Percentiles rank a stretch among this genome's conserved stretches.
phyloP scores from a whole-genome alignment of 2,329 filamentous ascomycete genomes.

The Raffaelea ambrosiae region DNA sequence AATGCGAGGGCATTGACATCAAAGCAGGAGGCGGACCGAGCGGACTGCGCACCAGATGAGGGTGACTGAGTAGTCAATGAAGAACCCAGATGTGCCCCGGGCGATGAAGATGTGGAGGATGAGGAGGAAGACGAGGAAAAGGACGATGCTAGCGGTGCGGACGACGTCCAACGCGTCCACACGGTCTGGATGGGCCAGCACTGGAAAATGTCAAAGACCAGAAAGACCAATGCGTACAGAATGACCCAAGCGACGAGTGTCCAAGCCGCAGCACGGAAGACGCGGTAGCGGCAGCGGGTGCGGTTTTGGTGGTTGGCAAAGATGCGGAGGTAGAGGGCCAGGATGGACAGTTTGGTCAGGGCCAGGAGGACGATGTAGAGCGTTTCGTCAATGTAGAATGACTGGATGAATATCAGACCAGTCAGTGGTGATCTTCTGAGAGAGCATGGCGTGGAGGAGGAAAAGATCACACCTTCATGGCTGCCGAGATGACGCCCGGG shows the following conservation, averaged over 20 bases:
- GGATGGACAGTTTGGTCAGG: constrained; percentile 22
- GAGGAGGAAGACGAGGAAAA: neutral
- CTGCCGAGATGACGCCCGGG: constrained; percentile 17
- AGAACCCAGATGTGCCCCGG: no score
- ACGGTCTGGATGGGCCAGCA: constrained; percentile 22
- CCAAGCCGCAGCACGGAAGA: constrained; percentile 19
- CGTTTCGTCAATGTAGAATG: constrained; percentile 24
- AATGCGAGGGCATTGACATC: constrained; percentile 23
- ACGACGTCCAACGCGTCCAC: constrained; percentile 16
- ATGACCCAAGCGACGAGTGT: constrained; percentile 17
- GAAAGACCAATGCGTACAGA: constrained; percentile 18
- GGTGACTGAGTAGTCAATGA: no score
- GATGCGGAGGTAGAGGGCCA: constrained; percentile 25
- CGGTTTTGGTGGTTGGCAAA: constrained; percentile 12
- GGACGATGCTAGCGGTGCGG: constrained; percentile 16
- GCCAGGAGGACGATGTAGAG: constrained; percentile 22
- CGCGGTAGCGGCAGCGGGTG: constrained; percentile 14
- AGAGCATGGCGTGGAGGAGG: no score
- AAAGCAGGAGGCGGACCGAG: constrained; percentile 19
- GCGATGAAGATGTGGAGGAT: no score
- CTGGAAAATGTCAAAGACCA: constrained; percentile 27
- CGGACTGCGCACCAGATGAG: no score
- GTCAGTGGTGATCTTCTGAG: no score
- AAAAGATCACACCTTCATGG: constrained; percentile 20
- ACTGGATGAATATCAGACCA: constrained; percentile 13